Conservation (phyloP, 768 basidiomycete genomes). For the Jaapia argillacea region DNA sequence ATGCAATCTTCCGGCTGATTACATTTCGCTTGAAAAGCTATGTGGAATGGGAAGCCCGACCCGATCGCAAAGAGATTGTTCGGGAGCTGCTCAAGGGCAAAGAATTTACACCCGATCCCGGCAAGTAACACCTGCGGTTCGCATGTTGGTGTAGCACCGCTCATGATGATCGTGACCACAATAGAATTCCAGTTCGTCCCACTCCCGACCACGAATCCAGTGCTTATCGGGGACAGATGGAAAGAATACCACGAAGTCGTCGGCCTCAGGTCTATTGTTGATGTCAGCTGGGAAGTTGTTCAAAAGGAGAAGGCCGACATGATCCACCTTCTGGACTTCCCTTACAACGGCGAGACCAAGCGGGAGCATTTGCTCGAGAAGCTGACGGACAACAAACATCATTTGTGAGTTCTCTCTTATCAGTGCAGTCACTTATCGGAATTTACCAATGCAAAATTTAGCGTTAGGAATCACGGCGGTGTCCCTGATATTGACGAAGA, state of each 20-base stretch:
- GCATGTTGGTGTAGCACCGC: neutral
- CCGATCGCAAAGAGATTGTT: slow-evolving; percentile 32
- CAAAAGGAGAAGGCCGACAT: slow-evolving; percentile 41
- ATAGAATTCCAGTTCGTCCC: slow-evolving; percentile 39
- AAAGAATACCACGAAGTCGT: slow-evolving; percentile 42
- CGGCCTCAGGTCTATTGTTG: slow-evolving; percentile 34
- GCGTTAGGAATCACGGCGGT: slow-evolving; percentile 45
- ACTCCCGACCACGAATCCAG: slow-evolving; percentile 38
- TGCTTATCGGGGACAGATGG: slow-evolving; percentile 40
- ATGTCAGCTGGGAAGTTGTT: slow-evolving; percentile 41
- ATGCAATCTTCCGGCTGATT: neutral
- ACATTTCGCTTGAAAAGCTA: slow-evolving; percentile 19
- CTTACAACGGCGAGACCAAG: slow-evolving; percentile 45
- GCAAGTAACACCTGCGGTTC: slow-evolving; percentile 12
- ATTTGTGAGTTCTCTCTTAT: slow-evolving; percentile 28
- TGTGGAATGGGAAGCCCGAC: slow-evolving; percentile 39
- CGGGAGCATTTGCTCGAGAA: slow-evolving; percentile 32
- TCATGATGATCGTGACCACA: neutral
- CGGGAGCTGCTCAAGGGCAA: slow-evolving; percentile 27
- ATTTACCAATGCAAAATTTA: slow-evolving; percentile 10
- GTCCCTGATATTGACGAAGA: slow-evolving; percentile 39
- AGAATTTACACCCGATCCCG: slow-evolving; percentile 30
- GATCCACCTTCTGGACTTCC: slow-evolving; percentile 43
- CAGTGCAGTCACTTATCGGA: neutral
- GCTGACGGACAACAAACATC: slow-evolving; percentile 37